Evolutionary conservation across 2,329 filamentous ascomycete species (phyloP).

Genomic region (Penicillium sp.): DNA sequence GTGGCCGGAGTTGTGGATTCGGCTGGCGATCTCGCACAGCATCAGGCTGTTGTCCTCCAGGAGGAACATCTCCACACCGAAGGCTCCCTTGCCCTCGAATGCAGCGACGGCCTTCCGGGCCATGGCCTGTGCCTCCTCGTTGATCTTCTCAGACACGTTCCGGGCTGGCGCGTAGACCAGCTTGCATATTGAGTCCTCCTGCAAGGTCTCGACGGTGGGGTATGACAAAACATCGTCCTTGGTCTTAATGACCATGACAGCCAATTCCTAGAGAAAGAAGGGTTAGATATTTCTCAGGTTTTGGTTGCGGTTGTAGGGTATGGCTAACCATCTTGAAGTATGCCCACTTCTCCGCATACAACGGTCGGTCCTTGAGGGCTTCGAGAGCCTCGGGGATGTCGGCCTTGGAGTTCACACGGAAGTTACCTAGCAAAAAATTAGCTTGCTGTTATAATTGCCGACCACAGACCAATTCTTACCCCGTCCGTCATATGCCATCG

Average conservation of each 20-base stretch:
- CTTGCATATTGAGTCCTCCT: constrained; percentile 94
- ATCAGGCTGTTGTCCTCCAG: constrained; percentile 70
- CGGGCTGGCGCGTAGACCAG: constrained; percentile 85
- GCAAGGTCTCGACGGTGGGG: constrained; percentile 89
- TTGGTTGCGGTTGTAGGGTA: not conserved
- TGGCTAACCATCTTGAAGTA: constrained; percentile 66
- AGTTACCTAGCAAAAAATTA: constrained; percentile 57
- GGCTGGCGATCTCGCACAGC: constrained; percentile 83
- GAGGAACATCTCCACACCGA: constrained; percentile 95
- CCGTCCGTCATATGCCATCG: constrained; percentile 89
- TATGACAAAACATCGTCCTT: constrained; percentile 75
- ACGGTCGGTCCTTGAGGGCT: constrained; percentile 65
- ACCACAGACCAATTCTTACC: constrained; percentile 49
- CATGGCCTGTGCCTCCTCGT: constrained; percentile 69
- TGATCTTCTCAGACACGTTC: constrained; percentile 61
- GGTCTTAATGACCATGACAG: constrained; percentile 92
- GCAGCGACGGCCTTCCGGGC: constrained; percentile 76
- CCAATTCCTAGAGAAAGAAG: constrained; percentile 62
- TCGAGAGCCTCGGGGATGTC: constrained; percentile 68
- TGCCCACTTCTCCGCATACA: constrained; percentile 90
- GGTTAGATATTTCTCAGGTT: not conserved
- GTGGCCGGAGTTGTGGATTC: constrained; percentile 89
- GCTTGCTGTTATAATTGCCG: not conserved
- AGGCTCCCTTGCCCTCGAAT: constrained; percentile 87
- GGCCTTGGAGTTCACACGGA: constrained; percentile 58